These are phyloP conservation scores for Penicillium oxalicum DNA, from an alignment of 2,329 filamentous ascomycete species.

Conservation along the genomic window DNA sequence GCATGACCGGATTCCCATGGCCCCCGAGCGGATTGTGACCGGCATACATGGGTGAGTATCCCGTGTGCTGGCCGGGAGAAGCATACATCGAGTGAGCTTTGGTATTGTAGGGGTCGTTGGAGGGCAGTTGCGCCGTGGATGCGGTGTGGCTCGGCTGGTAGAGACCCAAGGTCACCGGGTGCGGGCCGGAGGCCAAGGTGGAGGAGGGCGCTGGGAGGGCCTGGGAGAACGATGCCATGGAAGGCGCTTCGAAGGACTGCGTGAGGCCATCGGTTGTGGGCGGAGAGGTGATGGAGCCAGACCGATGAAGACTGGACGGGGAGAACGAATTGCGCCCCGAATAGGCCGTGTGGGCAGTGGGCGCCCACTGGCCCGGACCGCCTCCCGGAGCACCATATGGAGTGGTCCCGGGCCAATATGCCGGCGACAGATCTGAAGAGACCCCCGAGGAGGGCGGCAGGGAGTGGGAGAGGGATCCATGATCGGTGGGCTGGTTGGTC, in stretches of 20 bases:
- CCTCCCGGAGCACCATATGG: slow-evolving; percentile 41
- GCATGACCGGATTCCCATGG: slow-evolving; percentile 37
- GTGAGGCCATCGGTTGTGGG: slow-evolving; percentile 58
- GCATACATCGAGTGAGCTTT: slow-evolving; percentile 46
- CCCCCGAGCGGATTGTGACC: slow-evolving; percentile 24
- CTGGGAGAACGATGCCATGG: slow-evolving; percentile 57
- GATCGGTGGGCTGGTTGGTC: slow-evolving; percentile 50
- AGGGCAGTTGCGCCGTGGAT: slow-evolving; percentile 48
- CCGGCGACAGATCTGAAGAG: slow-evolving; percentile 44
- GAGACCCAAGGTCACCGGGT: slow-evolving; percentile 43
- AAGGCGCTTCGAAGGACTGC: slow-evolving; percentile 62
- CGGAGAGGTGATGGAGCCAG: slow-evolving; percentile 51
- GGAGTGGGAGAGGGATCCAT: slow-evolving; percentile 36
- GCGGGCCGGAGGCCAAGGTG: slow-evolving; percentile 22
- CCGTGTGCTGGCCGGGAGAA: slow-evolving; percentile 40
- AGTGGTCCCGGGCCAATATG: slow-evolving; percentile 56
- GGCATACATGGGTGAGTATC: slow-evolving; percentile 33
- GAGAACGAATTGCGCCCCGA: slow-evolving; percentile 52
- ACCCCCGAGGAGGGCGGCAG: slow-evolving; percentile 50
- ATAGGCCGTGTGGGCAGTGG: slow-evolving; percentile 35
- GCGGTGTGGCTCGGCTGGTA: slow-evolving; percentile 20
- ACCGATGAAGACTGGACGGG: slow-evolving; percentile 50
- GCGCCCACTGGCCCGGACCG: slow-evolving; percentile 29
- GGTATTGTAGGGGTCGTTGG: slow-evolving; percentile 55
- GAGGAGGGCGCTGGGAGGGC: slow-evolving; percentile 53